These are phyloP conservation scores for Glaciozyma martinii DNA, from an alignment of 768 basidiomycete species.

Conservation along the genomic window DNA sequence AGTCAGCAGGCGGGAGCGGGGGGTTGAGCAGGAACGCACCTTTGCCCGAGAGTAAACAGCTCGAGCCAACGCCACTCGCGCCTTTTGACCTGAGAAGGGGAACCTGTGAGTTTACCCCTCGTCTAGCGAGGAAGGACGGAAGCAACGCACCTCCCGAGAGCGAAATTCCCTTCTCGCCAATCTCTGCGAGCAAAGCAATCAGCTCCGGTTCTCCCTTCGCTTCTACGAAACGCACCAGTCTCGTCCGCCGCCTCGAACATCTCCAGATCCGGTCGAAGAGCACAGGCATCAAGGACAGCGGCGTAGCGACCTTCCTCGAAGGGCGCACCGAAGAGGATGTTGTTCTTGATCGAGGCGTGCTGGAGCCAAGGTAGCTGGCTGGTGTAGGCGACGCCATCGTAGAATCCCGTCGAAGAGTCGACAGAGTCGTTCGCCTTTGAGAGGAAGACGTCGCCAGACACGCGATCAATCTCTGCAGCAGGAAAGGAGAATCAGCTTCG, in stretches of 20 bases:
- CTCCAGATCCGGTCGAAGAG: slow-evolving; percentile 59
- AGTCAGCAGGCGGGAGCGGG: not conserved
- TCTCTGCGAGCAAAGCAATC: slow-evolving; percentile 1
- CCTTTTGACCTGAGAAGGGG: slow-evolving; percentile 18
- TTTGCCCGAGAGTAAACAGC: slow-evolving; percentile 85
- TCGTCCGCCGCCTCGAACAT: slow-evolving; percentile 65
- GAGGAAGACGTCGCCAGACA: slow-evolving; percentile 25
- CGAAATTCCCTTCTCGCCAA: slow-evolving; percentile 33
- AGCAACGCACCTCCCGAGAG: slow-evolving; percentile 27
- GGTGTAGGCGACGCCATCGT: slow-evolving; percentile 59
- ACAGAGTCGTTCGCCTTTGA: slow-evolving; percentile 12
- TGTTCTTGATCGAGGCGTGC: slow-evolving; percentile 66
- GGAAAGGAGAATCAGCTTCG: no score
- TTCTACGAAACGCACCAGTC: slow-evolving; percentile 40
- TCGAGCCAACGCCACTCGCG: slow-evolving; percentile 59
- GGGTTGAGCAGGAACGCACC: slow-evolving; percentile 33
- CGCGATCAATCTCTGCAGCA: slow-evolving; percentile 29
- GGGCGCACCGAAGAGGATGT: slow-evolving; percentile 63
- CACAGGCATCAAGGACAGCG: slow-evolving; percentile 63
- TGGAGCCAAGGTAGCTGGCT: slow-evolving; percentile 62
- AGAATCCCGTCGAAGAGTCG: slow-evolving; percentile 44
- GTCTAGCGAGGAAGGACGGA: not conserved
- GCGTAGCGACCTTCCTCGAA: slow-evolving; percentile 59
- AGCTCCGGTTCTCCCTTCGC: not conserved
- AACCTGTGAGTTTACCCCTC: not conserved